phyloP scores from a whole-genome alignment of 441 rosid genomes.

The Brassica hybrid region DNA sequence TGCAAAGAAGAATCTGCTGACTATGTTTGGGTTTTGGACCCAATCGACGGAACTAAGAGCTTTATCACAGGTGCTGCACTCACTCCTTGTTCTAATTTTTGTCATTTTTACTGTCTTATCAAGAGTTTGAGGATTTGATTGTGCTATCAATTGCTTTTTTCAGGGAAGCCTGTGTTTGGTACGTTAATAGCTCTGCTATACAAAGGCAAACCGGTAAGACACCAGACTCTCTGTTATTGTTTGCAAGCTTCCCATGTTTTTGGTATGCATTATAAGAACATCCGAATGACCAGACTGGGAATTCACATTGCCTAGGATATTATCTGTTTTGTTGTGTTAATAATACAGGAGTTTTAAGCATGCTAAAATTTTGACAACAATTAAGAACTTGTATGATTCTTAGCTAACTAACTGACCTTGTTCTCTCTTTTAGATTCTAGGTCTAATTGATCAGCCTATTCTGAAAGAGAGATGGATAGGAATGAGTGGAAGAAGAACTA shows the following conservation, averaged over 20 bases:
- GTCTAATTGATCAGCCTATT: constrained; percentile 90
- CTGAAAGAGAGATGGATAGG: constrained; percentile 95
- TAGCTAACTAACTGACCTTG: constrained; percentile 22
- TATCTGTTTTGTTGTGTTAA: background rate
- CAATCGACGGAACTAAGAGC: constrained; percentile 98
- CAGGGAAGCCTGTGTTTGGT: constrained; percentile 97
- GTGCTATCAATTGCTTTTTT: constrained; percentile 37
- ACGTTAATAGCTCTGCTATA: constrained; percentile 88
- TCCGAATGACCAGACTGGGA: background rate
- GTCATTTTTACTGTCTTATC: background rate
- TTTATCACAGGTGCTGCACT: constrained; percentile 79
- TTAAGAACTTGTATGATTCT: constrained; percentile 5
- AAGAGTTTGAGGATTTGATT: constrained; percentile 25
- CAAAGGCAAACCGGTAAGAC: constrained; percentile 84
- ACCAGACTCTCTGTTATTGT: constrained; percentile 14
- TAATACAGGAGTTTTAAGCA: constrained; percentile 9
- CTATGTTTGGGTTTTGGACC: constrained; percentile 97
- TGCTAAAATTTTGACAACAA: constrained; percentile 13
- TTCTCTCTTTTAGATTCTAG: constrained; percentile 67
- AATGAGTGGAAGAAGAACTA: constrained; percentile 73
- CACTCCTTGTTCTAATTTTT: constrained; percentile 7
- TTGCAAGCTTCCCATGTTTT: constrained; percentile 30
- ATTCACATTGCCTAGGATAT: background rate
- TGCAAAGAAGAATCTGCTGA: constrained; percentile 79
- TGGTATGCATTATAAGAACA: constrained; percentile 15